Conservation (phyloP, 345 rosid species). For the Euphorbia tirucalli region DNA sequence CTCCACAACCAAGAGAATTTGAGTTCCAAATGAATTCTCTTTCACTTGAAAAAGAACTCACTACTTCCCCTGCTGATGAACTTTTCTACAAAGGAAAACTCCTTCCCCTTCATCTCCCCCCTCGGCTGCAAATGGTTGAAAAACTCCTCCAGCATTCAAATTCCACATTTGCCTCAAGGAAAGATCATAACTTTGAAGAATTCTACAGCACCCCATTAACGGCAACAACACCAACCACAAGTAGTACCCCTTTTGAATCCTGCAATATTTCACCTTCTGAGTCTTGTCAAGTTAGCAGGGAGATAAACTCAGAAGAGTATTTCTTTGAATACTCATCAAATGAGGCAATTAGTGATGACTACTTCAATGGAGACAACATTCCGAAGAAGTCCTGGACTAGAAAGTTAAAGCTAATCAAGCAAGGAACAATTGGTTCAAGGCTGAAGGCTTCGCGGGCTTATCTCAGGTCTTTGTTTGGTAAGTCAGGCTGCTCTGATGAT, state of each 20-base stretch:
- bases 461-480: conserved; percentile 60
- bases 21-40: conserved; percentile 78
- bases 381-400: conserved; percentile 65
- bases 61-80: conserved; percentile 81
- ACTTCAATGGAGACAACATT: too few relatives aligned
- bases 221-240: conserved; percentile 53
- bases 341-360: conserved; percentile 20
- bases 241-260: conserved; percentile 84
- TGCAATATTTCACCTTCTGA: conserved; percentile 76
- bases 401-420: conserved; percentile 46
- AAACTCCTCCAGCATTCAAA: conserved; percentile 50
- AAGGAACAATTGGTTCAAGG: conserved; percentile 54
- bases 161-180: conserved; percentile 9
- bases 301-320: conserved; percentile 62
- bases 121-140: conserved; percentile 76
- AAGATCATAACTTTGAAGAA: conserved; percentile 41
- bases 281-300: conserved; percentile 71
- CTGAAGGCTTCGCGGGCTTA: conserved; percentile 76
- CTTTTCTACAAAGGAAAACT: conserved; percentile 96
- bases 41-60: conserved; percentile 41
- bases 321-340: conserved; percentile 38
- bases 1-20: conserved; percentile 55
- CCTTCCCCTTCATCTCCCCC: conserved; percentile 94
- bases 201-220: conserved; percentile 60
- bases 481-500: conserved; percentile 62